Percentiles rank a stretch among this genome's conserved stretches.
These are phyloP conservation scores for Chiua virens DNA, from an alignment of 768 basidiomycete species.

Conservation along the genomic window DNA sequence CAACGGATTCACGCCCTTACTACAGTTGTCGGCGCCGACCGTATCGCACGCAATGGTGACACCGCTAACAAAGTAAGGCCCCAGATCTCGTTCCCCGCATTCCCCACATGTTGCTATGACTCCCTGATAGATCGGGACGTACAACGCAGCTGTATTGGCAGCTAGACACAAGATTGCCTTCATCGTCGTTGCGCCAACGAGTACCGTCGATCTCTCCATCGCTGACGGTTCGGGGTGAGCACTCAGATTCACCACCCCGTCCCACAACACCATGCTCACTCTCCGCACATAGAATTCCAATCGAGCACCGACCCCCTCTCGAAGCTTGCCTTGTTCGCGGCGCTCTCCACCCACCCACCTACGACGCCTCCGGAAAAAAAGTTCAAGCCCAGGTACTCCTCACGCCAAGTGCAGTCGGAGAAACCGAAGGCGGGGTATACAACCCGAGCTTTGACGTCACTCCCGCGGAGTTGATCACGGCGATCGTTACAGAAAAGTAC, in stretches of 20 bases:
- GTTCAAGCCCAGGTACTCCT: slow-evolving; percentile 81
- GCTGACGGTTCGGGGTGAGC: slow-evolving; percentile 61
- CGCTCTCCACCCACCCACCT: slow-evolving; percentile 57
- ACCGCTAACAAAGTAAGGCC: slow-evolving; percentile 85
- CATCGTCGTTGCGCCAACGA: slow-evolving; percentile 90
- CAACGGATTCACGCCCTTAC: neutral
- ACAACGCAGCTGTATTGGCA: slow-evolving; percentile 93
- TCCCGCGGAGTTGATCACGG: slow-evolving; percentile 89
- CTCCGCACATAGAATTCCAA: slow-evolving; percentile 63
- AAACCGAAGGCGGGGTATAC: slow-evolving; percentile 47
- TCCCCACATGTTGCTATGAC: neutral
- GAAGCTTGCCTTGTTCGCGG: slow-evolving; percentile 92
- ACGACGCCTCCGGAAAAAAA: slow-evolving; percentile 41
- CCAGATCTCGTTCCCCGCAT: neutral
- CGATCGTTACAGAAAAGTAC: slow-evolving; percentile 93
- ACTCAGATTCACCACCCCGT: neutral
- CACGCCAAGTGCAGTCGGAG: slow-evolving; percentile 60
- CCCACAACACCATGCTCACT: neutral
- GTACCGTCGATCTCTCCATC: slow-evolving; percentile 85
- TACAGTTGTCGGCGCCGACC: slow-evolving; percentile 81
- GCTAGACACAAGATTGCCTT: slow-evolving; percentile 87
- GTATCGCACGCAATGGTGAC: slow-evolving; percentile 91
- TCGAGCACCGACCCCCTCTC: slow-evolving; percentile 85
- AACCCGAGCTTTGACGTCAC: slow-evolving; percentile 98
- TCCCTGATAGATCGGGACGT: slow-evolving; percentile 72